Evolutionary conservation across 345 rosid genomes (phyloP).

Genomic region (Euphorbia pulcherrima): DNA sequence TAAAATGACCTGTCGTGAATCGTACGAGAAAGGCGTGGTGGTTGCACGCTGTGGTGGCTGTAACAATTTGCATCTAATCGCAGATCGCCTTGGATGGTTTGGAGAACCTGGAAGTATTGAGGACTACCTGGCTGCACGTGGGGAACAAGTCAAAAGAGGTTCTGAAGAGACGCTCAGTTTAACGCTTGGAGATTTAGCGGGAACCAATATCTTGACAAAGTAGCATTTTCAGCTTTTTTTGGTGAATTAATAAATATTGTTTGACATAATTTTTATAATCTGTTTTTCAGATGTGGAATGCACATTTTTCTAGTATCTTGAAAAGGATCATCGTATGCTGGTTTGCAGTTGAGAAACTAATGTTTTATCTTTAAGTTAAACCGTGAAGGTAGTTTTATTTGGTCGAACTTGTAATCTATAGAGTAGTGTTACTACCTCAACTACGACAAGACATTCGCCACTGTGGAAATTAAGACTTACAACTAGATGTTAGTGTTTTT

Average conservation of each 20-base stretch:
- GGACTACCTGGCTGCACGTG: conserved; percentile 74
- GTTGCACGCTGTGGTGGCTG: conserved; percentile 80
- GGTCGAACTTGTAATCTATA: too few species aligned
- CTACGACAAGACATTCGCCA: too few species aligned
- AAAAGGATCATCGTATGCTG: too few species aligned
- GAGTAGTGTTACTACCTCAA: too few species aligned
- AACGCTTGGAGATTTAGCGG: conserved; percentile 80
- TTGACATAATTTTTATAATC: not conserved
- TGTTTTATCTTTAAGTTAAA: too few species aligned
- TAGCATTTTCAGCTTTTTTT: conserved; percentile 7
- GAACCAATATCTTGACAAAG: conserved; percentile 41
- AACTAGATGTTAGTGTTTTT: too few species aligned
- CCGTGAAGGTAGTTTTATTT: too few species aligned
- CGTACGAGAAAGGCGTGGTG: conserved; percentile 85
- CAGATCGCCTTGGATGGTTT: conserved; percentile 83
- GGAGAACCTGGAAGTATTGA: conserved; percentile 83
- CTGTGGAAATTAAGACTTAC: too few species aligned
- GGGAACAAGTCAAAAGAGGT: conserved; percentile 75
- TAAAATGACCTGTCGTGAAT: conserved; percentile 65
- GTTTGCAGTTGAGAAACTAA: too few species aligned
- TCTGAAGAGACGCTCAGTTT: conserved; percentile 66
- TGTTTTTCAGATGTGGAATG: not conserved
- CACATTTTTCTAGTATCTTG: not conserved
- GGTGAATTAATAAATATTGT: not conserved
- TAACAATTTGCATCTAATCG: conserved; percentile 76